A percentile compares a stretch with the other conserved stretches of the same genome.
These are phyloP conservation scores for Mycena rosella DNA, from an alignment of 768 basidiomycete species.

Conservation along the genomic window DNA sequence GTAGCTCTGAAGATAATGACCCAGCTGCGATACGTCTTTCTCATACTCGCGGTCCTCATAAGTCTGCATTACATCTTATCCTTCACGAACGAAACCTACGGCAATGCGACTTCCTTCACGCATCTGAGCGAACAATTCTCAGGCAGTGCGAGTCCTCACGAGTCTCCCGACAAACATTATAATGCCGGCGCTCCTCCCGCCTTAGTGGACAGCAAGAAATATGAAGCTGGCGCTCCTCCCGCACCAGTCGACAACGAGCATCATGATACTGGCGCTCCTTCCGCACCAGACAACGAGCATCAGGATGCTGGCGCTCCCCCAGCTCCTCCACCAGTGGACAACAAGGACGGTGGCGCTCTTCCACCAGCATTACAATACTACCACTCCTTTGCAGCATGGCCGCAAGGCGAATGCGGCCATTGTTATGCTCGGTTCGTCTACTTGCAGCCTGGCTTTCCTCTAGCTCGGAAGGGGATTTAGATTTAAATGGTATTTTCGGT, in stretches of 20 bases:
- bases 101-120: constrained; percentile 66
- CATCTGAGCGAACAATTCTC: constrained; percentile 50
- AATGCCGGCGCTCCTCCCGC: too few species aligned
- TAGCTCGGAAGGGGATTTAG: constrained; percentile 73
- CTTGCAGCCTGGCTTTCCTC: constrained; percentile 7
- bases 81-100: constrained; percentile 74
- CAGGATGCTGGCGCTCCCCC: too few species aligned
- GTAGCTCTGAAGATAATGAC: constrained; percentile 66
- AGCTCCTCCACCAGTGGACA: too few species aligned
- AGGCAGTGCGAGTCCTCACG: neutral
- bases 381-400: constrained; percentile 49
- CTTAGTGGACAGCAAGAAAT: too few species aligned
- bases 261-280: constrained; percentile 53
- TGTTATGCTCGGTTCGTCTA: constrained; percentile 72
- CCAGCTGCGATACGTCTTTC: constrained; percentile 65
- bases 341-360: too few species aligned
- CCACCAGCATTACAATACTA: too few species aligned
- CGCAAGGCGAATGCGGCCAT: constrained; percentile 86
- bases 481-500: constrained; percentile 72
- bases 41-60: constrained; percentile 63
- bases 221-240: too few species aligned
- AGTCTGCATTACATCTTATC: constrained; percentile 73
- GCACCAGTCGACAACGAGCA: too few species aligned
- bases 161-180: too few species aligned
- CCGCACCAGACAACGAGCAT: constrained; percentile 65